phyloP scores from a whole-genome alignment of 352 stramenopile genomes.

The Pelagophyceae sp. region DNA sequence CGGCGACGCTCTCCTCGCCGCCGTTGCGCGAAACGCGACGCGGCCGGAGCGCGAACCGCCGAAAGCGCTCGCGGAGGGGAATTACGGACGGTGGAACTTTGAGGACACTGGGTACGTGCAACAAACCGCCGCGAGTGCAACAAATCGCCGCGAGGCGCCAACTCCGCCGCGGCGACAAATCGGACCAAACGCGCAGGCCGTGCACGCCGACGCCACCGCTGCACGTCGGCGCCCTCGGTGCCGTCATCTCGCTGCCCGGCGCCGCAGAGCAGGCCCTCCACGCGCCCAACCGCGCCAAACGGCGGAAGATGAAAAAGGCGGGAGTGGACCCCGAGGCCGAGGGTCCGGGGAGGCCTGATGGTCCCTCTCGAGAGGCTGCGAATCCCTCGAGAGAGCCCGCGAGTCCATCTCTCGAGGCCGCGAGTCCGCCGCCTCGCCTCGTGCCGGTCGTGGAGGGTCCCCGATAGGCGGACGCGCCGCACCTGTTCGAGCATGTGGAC shows the following conservation, averaged over 20 bases:
- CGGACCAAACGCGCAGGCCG: too few species aligned
- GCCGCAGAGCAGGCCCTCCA: slow-evolving; percentile 52
- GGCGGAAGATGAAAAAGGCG: too few species aligned
- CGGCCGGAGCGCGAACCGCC: too few species aligned
- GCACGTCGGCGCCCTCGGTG: slow-evolving; percentile 41
- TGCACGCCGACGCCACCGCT: slow-evolving; percentile 44
- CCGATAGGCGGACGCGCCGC: background rate
- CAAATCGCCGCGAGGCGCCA: too few species aligned
- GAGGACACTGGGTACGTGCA: slow-evolving; percentile 43
- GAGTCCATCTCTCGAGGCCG: too few species aligned
- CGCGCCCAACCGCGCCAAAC: too few species aligned
- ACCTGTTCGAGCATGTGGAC: slow-evolving; percentile 25
- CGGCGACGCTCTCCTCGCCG: background rate
- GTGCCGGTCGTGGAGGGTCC: background rate
- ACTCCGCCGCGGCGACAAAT: too few species aligned
- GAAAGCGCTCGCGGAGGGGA: slow-evolving; percentile 30
- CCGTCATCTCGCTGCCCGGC: slow-evolving; percentile 50
- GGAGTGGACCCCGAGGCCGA: too few species aligned
- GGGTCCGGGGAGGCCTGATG: too few species aligned
- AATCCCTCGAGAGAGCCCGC: too few species aligned
- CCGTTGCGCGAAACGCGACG: background rate
- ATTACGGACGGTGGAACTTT: slow-evolving; percentile 58
- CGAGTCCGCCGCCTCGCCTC: background rate
- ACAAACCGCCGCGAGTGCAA: too few species aligned
- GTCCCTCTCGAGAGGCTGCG: too few species aligned